Base-by-base conservation (phyloP, 768 basidiomycete species). In the Amanita pseudoporphyria region DNA sequence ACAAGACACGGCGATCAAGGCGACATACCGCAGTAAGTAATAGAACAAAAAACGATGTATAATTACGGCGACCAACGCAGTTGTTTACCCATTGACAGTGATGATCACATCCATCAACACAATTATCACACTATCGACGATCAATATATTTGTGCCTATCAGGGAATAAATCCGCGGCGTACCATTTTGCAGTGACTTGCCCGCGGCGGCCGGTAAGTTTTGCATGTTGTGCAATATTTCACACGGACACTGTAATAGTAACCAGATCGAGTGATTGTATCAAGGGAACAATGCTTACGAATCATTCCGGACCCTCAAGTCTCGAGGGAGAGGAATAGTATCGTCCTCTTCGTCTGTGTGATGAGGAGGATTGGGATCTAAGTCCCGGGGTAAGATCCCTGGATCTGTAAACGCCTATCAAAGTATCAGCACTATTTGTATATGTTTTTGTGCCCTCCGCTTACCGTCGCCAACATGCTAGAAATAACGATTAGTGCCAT, bases 171-270 rank as follows among this genome's bases (percentile, higher is more conserved):
- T 28, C n/a, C 32, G 10, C 9, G 41, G 64, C 74, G 60, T 57
- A 90, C 91, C 79, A 96, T 78, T 63, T 93, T 90, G 64, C 95
- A 99, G 65, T 99, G 95, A 60, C 89, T 95, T 16, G 92, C 87
- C 54, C 95, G 72, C 3, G 95, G 95, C 6, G 95, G 91, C 16
- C 95, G 81, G 61, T 97, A 99, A 1, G 80, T 91, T 58, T 79
- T 78, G 66, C 95, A 99, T 10, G 93, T 97, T 28, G 84, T 78
- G 62, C 95, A 99, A 58, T 91, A 97, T 66, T 95, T 96, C 49
- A 91, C 85, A 9, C 87, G 82, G 31, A 95, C 87, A 24, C 92
- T 94, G 18, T 35, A 52, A 42, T 54, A 36, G 36, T 43, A 37
- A 22, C 52, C 35, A 19, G 26, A 39, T 45, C 13, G 9, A 31